Percentiles rank a stretch among this genome's conserved stretches.
phyloP scores from a whole-genome alignment of 129 eudicot species.

The Chrysanthemum seticuspe region DNA sequence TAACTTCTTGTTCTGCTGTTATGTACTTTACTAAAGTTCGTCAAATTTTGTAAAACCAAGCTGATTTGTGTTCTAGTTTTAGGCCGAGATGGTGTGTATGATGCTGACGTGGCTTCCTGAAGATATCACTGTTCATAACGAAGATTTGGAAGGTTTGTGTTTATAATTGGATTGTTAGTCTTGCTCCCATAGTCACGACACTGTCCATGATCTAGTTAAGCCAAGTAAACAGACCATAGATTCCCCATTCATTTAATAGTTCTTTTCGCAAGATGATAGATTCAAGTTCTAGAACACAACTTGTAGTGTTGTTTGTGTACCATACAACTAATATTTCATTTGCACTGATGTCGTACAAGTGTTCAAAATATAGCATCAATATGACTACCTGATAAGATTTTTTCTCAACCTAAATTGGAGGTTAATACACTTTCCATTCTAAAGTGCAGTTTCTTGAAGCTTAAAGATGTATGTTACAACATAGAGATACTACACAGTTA shows the following conservation, averaged over 20 bases:
- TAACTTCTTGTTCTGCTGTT: conserved; percentile 12
- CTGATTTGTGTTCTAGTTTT: conserved; percentile 41
- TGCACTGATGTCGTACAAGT: conserved; percentile 3
- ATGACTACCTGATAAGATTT: neutral
- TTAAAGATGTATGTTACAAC: conserved; percentile 5
- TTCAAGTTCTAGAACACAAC: neutral
- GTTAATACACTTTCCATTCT: neutral
- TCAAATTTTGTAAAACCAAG: conserved; percentile 22
- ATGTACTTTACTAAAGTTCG: conserved; percentile 4
- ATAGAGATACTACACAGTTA: neutral
- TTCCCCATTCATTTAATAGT: neutral
- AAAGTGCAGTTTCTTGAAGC: conserved; percentile 10
- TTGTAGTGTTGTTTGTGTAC: neutral
- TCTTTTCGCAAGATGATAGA: conserved; percentile 4
- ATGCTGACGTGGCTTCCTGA: conserved; percentile 98
- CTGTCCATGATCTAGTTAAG: too few species aligned
- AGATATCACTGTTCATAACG: conserved; percentile 96
- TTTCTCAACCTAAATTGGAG: conserved; percentile 7
- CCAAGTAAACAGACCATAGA: too few species aligned
- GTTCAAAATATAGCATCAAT: conserved; percentile 9
- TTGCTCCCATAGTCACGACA: neutral
- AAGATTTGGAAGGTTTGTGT: conserved; percentile 85
- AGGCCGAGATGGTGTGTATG: conserved; percentile 96
- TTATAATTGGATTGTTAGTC: neutral
- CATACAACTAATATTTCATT: neutral